phyloP scores from a whole-genome alignment of 148 eudicot species.

The Hydrangea macrophylla region DNA sequence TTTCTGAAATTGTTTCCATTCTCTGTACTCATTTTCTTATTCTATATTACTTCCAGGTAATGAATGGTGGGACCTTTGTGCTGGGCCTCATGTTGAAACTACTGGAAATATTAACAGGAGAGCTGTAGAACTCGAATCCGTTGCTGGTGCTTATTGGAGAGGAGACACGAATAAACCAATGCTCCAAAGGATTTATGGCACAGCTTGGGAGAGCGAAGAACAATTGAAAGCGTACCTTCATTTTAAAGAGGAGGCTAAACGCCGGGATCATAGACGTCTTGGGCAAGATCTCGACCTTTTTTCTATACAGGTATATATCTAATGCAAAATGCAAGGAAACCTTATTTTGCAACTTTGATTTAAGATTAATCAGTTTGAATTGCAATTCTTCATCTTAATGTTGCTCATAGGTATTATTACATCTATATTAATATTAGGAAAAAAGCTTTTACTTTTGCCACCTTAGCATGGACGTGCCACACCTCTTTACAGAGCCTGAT shows the following conservation, averaged over 20 bases:
- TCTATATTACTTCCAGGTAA: constrained; percentile 49
- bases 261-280: constrained; percentile 96
- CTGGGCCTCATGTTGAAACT: constrained; percentile 98
- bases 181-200: constrained; percentile 98
- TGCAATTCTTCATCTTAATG: not conserved
- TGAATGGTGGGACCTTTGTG: constrained; percentile 99
- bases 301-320: constrained; percentile 76
- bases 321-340: not conserved
- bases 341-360: not conserved
- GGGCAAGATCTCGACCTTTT: constrained; percentile 99
- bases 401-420: constrained; percentile 6
- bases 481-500: no score
- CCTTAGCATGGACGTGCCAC: no score
- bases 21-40: constrained; percentile 7
- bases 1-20: constrained; percentile 2
- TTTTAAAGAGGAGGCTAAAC: constrained; percentile 91
- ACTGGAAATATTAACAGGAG: constrained; percentile 82
- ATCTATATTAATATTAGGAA: no score
- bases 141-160: constrained; percentile 99
- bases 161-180: constrained; percentile 85
- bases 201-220: constrained; percentile 96
- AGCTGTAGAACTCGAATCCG: constrained; percentile 97
- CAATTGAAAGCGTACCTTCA: constrained; percentile 92
- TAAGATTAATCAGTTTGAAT: not conserved
- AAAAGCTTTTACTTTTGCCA: no score